Evolutionary conservation across 495 filamentous ascomycete species (phyloP), one percentile per base, ranked within the genome.

Genomic region (Penicillium macrosclerotiorum): DNA sequence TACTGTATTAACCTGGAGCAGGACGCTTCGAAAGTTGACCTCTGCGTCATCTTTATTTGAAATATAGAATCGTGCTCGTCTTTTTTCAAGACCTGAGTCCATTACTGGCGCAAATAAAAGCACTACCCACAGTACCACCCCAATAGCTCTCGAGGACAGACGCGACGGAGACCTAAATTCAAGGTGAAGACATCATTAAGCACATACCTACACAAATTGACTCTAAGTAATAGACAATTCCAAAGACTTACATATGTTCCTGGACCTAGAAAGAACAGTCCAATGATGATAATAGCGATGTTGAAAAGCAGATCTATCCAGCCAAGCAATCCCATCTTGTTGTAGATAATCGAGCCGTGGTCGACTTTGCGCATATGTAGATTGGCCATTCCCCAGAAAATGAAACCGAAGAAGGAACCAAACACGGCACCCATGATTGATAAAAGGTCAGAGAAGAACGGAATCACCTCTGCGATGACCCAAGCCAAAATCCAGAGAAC

Each of bases 361-460:
- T 92, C 87, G 0, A 75, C 83, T 30, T 67, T 62, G 12, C 89
- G 74, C 89, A 95, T 90, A 22, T 86, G 81, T 48, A 93, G 75
- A 60, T 93, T 94, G 1, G 89, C 89, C 5, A 88, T 78, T 20
- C 89, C 89, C 89, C 89, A 95, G 76, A 93, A 95, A 57, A 94
- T 92, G 69, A 92, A 95, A 14, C 89, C 89, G 48, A 95, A 95
- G 71, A 93, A 94, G 18, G 85, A 89, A 64, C 94, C 89, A 55
- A 95, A 95, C 12, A 95, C 77, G 13, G 88, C 86, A 51, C 87
- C 90, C 88, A 94, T 90, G 40, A 95, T 77, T 5, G 84, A 85
- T 7, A 92, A 73, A 25, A 95, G 73, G 39, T 88, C 86, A 18
- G 83, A 83, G 71, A 95, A 95, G 78, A 95, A 94, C 0, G 89